These are phyloP conservation scores for Zymoseptoria tritici DNA, from an alignment of 2,329 filamentous ascomycete genomes.

Conservation along the genomic window DNA sequence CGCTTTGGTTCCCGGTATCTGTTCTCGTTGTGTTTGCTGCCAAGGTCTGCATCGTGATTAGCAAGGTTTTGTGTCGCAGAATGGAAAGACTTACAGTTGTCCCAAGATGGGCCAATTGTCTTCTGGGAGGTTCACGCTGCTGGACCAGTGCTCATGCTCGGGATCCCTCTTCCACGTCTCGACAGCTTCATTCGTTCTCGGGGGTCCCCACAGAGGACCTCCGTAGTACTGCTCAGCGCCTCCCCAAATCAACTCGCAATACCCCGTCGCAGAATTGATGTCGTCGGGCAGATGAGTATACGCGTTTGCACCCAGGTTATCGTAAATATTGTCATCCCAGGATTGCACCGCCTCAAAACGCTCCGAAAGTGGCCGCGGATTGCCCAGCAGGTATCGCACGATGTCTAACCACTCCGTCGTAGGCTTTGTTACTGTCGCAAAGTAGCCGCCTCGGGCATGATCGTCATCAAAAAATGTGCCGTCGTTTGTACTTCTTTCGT, in stretches of 20 bases:
- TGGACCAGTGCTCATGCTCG: not conserved
- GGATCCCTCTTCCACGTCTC: not conserved
- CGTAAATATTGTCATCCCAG: not conserved
- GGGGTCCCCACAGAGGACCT: not conserved
- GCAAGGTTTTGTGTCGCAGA: not conserved
- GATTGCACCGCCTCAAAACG: not conserved
- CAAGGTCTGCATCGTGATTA: not conserved
- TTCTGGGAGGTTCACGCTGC: not conserved
- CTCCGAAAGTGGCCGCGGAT: not conserved
- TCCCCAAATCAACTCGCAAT: too few species aligned
- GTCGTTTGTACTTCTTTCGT: not conserved
- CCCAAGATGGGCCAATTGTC: not conserved
- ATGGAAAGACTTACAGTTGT: not conserved
- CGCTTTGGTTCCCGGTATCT: slow-evolving; percentile 15
- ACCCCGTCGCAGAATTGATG: not conserved
- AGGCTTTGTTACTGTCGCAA: too few species aligned
- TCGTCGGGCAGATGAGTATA: not conserved
- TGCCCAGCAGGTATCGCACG: too few species aligned
- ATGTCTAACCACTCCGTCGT: not conserved
- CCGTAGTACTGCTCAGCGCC: too few species aligned
- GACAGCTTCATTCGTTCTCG: not conserved
- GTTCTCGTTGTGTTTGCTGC: slow-evolving; percentile 16
- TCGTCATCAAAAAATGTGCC: too few species aligned
- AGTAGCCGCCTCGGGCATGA: too few species aligned
- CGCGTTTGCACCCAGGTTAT: not conserved